phyloP scores from a whole-genome alignment of 176 grass and related monocot species.

The Tillandsia leiboldiana region DNA sequence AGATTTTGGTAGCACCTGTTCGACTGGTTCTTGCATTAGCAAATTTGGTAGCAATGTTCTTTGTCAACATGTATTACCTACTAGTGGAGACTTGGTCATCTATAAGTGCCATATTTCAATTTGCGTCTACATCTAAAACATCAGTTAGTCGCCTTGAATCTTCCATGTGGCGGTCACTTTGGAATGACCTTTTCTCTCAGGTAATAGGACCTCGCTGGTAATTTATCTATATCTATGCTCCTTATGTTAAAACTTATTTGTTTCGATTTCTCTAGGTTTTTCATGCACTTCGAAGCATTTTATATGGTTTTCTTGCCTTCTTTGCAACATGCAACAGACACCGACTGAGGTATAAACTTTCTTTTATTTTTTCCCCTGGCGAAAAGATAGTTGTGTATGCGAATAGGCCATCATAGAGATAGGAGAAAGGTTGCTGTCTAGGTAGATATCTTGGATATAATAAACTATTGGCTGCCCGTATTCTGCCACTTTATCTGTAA shows the following conservation, averaged over 20 bases:
- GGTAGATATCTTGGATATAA: not conserved
- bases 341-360: slow-evolving; percentile 60
- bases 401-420: not conserved
- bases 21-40: slow-evolving; percentile 34
- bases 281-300: slow-evolving; percentile 74
- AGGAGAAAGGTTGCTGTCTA: not conserved
- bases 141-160: slow-evolving; percentile 41
- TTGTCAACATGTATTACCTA: slow-evolving; percentile 38
- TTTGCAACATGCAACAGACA: slow-evolving; percentile 93
- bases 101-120: slow-evolving; percentile 60
- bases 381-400: not conserved
- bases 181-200: slow-evolving; percentile 96
- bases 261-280: slow-evolving; percentile 54
- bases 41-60: slow-evolving; percentile 48
- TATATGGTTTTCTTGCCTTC: slow-evolving; percentile 95
- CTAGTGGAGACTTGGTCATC: slow-evolving; percentile 50
- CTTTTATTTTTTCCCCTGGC: slow-evolving; percentile 6
- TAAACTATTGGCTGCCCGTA: too few relatives aligned
- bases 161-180: slow-evolving; percentile 53
- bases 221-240: not conserved
- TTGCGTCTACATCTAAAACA: slow-evolving; percentile 41
- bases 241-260: slow-evolving; percentile 16
- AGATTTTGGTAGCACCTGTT: slow-evolving; percentile 60
- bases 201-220: slow-evolving; percentile 25
- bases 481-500: too few relatives aligned